These are phyloP conservation scores for Ochetophila trinervis DNA, from an alignment of 306 rosid genomes.

Conservation along the genomic window DNA sequence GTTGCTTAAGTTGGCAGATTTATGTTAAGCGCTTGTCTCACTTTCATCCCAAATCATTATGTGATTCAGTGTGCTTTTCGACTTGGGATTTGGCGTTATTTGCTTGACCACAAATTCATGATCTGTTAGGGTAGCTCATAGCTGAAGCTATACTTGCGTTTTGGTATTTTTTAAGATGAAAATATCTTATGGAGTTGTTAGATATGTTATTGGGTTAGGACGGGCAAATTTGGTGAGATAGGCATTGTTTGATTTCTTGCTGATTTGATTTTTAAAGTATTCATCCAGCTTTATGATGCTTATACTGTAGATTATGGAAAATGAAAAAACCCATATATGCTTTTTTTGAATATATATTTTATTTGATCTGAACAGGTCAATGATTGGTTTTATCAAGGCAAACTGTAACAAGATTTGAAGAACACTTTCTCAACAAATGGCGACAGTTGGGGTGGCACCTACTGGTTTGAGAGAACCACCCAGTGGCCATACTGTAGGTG, in stretches of 20 bases:
- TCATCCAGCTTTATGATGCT: not conserved
- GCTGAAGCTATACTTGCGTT: too few species aligned
- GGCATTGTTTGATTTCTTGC: not conserved
- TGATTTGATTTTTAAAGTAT: not conserved
- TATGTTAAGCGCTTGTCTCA: too few species aligned
- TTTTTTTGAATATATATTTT: constrained; percentile 11
- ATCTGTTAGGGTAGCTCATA: too few species aligned
- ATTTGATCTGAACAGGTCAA: constrained; percentile 47
- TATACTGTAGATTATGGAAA: not conserved
- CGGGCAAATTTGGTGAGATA: too few species aligned
- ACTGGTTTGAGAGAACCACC: constrained; percentile 64
- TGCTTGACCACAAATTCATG: too few species aligned
- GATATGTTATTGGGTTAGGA: too few species aligned
- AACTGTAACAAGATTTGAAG: constrained; percentile 23
- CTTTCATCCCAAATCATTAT: too few species aligned
- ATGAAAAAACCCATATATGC: not conserved
- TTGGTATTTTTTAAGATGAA: too few species aligned
- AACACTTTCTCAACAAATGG: constrained; percentile 41
- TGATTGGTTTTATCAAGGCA: constrained; percentile 41
- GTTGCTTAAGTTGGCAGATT: too few species aligned
- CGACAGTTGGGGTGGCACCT: constrained; percentile 81
- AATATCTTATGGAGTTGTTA: too few species aligned
- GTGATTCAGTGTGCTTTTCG: too few species aligned
- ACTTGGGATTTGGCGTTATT: too few species aligned
- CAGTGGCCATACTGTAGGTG: constrained; percentile 59